phyloP scores from a whole-genome alignment of 345 rosid species.

The Moricandia moricandioides region DNA sequence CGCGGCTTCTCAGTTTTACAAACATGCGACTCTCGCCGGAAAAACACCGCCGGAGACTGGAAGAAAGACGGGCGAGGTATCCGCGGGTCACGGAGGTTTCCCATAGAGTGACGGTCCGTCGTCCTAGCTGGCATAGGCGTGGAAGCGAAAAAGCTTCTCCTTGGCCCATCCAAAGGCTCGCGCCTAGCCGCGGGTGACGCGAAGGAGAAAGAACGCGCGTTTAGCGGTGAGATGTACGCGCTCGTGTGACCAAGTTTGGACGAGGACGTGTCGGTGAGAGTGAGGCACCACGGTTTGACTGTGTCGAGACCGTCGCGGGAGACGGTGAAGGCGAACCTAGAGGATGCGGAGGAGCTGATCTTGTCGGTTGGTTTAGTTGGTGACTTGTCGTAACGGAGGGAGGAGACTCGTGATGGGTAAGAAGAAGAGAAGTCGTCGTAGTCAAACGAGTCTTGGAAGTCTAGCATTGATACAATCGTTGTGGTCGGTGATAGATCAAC shows the following conservation, averaged over 20 bases:
- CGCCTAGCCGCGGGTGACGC: slow-evolving; percentile 72
- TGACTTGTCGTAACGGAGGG: slow-evolving; percentile 78
- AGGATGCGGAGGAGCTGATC: slow-evolving; percentile 64
- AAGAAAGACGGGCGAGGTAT: slow-evolving; percentile 89
- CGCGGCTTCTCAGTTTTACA: slow-evolving; percentile 60
- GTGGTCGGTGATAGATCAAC: slow-evolving; percentile 73
- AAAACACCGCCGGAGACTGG: slow-evolving; percentile 89
- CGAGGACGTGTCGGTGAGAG: slow-evolving; percentile 63
- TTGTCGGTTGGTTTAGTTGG: slow-evolving; percentile 61
- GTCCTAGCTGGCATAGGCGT: slow-evolving; percentile 88
- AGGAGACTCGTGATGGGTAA: slow-evolving; percentile 73
- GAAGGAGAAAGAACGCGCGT: slow-evolving; percentile 84
- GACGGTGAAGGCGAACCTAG: slow-evolving; percentile 94
- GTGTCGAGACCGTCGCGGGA: slow-evolving; percentile 83
- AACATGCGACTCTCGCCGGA: slow-evolving; percentile 68
- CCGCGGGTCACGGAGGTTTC: slow-evolving; percentile 51
- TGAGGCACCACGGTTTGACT: slow-evolving; percentile 91
- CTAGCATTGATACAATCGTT: slow-evolving; percentile 65
- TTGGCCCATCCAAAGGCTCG: slow-evolving; percentile 31
- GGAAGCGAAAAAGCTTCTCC: slow-evolving; percentile 71
- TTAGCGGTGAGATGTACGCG: slow-evolving; percentile 75
- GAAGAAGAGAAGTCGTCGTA: slow-evolving; percentile 63
- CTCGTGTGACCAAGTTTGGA: slow-evolving; percentile 54
- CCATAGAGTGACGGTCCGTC: slow-evolving; percentile 31
- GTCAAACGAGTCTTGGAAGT: slow-evolving; percentile 73